phyloP scores from a whole-genome alignment of 202 grass and related monocot genomes.

The Bolboschoenoplectus hybrid region DNA sequence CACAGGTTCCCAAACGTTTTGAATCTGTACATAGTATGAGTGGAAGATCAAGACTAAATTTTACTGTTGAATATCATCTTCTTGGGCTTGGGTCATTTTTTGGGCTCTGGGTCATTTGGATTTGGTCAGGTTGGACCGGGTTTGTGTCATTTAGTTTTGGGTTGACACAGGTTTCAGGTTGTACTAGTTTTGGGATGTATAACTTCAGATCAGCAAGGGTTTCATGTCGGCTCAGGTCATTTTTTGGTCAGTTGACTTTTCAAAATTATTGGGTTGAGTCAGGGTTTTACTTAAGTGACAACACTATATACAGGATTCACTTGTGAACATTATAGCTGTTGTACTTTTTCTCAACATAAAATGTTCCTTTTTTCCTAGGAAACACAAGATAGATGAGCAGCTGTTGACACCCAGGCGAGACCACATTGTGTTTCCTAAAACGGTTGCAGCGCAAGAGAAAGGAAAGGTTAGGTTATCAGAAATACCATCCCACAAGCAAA shows the following conservation, averaged over 20 bases:
- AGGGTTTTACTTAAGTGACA: not conserved
- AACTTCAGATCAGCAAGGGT: not conserved
- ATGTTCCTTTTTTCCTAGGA: slow-evolving; percentile 43
- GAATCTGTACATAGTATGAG: not conserved
- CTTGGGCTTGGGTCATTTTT: not conserved
- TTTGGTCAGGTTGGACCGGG: not conserved
- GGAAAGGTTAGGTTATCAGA: slow-evolving; percentile 32
- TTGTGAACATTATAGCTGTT: slow-evolving; percentile 4
- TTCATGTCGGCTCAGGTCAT: not conserved
- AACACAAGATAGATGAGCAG: slow-evolving; percentile 69
- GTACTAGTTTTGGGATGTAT: not conserved
- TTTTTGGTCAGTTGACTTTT: not conserved
- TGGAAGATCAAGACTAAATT: not conserved
- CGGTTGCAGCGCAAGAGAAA: not conserved
- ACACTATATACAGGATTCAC: not conserved
- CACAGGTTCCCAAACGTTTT: not conserved
- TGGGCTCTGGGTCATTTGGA: not conserved
- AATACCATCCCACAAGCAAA: slow-evolving; percentile 48
- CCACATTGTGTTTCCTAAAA: slow-evolving; percentile 77
- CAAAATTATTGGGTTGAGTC: not conserved
- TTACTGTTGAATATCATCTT: not conserved
- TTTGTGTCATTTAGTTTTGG: not conserved
- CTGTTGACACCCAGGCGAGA: slow-evolving; percentile 74
- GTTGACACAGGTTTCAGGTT: not conserved
- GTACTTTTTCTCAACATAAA: slow-evolving; percentile 6